These are phyloP conservation scores for Onygena corvina DNA, from an alignment of 2,329 filamentous ascomycete species.

Conservation along the genomic window DNA sequence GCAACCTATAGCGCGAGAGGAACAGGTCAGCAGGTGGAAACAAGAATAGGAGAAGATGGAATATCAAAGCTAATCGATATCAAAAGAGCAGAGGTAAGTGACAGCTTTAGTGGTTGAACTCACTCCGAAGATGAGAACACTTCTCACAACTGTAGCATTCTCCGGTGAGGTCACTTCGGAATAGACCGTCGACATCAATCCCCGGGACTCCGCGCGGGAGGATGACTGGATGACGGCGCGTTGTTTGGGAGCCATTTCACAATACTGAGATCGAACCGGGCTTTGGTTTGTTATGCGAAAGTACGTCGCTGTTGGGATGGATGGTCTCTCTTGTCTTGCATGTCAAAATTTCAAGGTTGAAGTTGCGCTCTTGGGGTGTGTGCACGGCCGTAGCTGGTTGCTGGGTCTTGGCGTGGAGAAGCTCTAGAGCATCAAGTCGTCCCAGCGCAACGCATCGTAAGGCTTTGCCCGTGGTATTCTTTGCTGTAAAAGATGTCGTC, in stretches of 20 bases:
- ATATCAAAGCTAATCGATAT: constrained; percentile 1
- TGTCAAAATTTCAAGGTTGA: constrained; percentile 10
- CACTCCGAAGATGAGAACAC: constrained; percentile 57
- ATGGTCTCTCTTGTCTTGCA: not conserved
- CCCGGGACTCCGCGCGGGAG: constrained; percentile 35
- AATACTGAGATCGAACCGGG: not conserved
- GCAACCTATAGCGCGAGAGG: constrained; percentile 41
- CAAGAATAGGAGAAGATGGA: constrained; percentile 6
- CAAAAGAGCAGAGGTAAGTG: not conserved
- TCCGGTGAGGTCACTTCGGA: constrained; percentile 53
- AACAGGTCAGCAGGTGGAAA: not conserved
- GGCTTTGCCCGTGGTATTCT: too few relatives aligned
- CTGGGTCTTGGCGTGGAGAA: too few relatives aligned
- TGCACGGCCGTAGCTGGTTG: constrained; percentile 23
- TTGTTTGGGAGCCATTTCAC: constrained; percentile 53
- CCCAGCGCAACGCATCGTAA: too few relatives aligned
- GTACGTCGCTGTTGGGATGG: not conserved
- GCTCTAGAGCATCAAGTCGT: too few relatives aligned
- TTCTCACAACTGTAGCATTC: constrained; percentile 57
- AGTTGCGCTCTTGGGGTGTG: constrained; percentile 25
- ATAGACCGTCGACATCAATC: constrained; percentile 49
- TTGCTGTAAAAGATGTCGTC: constrained; percentile 38
- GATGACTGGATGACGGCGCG: constrained; percentile 42
- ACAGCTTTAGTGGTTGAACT: constrained; percentile 29
- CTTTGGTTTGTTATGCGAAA: not conserved